Evolutionary conservation across 2,329 filamentous ascomycete genomes (phyloP).

Genomic region (Zarea fungicola): DNA sequence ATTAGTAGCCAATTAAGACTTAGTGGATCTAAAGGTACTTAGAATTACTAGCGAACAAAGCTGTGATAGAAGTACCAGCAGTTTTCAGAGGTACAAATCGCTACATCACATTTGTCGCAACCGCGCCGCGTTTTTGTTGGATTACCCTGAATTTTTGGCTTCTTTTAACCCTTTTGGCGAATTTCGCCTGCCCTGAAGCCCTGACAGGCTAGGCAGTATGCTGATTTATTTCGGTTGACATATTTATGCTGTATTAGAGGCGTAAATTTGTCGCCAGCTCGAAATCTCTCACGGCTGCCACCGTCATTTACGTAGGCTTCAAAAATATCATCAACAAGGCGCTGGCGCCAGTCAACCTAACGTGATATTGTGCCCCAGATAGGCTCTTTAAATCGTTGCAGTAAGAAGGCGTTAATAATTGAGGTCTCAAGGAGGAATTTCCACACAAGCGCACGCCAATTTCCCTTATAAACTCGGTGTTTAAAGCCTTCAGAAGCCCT

Average conservation of each 20-base stretch:
- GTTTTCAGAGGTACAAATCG: not conserved
- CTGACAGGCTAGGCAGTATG: not conserved
- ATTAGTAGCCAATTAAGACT: not conserved
- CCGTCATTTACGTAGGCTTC: not conserved
- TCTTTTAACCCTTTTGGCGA: too few relatives aligned
- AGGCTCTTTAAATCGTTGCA: slow-evolving; percentile 2
- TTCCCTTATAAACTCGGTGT: slow-evolving; percentile 9
- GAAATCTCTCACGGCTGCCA: not conserved
- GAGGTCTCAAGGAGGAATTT: slow-evolving; percentile 14
- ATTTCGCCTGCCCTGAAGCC: not conserved
- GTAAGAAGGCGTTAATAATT: slow-evolving; percentile 14
- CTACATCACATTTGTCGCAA: not conserved
- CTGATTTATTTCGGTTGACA: slow-evolving; percentile 9
- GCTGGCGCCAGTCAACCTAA: slow-evolving; percentile 7
- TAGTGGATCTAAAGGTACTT: not conserved
- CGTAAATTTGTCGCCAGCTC: slow-evolving; percentile 10
- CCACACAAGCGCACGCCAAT: slow-evolving; percentile 15
- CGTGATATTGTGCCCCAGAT: not conserved
- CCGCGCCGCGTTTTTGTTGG: not conserved
- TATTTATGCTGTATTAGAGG: slow-evolving; percentile 9
- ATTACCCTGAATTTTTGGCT: not conserved
- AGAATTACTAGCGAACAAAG: not conserved
- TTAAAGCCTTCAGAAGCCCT: slow-evolving; percentile 6
- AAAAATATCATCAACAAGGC: slow-evolving; percentile 7
- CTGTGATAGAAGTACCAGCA: not conserved